phyloP scores from a whole-genome alignment of 2,329 filamentous ascomycete species.

The Pseudocercospora crystallina region DNA sequence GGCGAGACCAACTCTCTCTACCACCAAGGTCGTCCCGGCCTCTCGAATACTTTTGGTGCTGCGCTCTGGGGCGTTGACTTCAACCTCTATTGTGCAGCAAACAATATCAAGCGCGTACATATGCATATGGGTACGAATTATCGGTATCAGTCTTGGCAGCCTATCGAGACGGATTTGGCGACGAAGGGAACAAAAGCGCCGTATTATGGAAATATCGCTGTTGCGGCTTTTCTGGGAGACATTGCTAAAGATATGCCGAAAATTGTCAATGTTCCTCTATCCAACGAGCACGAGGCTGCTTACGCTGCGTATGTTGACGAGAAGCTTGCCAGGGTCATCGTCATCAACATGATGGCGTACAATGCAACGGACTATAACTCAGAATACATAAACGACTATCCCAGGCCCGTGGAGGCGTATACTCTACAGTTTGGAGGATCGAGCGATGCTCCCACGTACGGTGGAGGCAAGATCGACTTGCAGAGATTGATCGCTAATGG shows the following conservation, averaged over 20 bases:
- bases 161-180: slow-evolving; percentile 51
- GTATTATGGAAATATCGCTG: slow-evolving; percentile 63
- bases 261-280: slow-evolving; percentile 51
- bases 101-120: slow-evolving; percentile 58
- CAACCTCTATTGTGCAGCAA: slow-evolving; percentile 57
- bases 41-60: slow-evolving; percentile 65
- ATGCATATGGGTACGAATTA: slow-evolving; percentile 67
- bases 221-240: slow-evolving; percentile 57
- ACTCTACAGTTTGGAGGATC: slow-evolving; percentile 39
- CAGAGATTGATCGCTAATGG: slow-evolving; percentile 60
- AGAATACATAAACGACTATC: slow-evolving; percentile 46
- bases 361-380: slow-evolving; percentile 43
- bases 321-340: slow-evolving; percentile 49
- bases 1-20: slow-evolving; percentile 64
- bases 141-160: slow-evolving; percentile 63
- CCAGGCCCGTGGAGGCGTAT: slow-evolving; percentile 43
- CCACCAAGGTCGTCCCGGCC: slow-evolving; percentile 60
- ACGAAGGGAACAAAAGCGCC: slow-evolving; percentile 60
- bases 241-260: slow-evolving; percentile 36
- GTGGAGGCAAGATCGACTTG: slow-evolving; percentile 37
- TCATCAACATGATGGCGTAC: slow-evolving; percentile 60
- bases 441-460: slow-evolving; percentile 12
- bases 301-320: slow-evolving; percentile 56
- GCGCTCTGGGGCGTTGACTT: slow-evolving; percentile 66
- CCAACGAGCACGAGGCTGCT: slow-evolving; percentile 47